A percentile compares a stretch with the other conserved stretches of the same genome.
Conservation (phyloP, 1,284 basidiomycete genomes). For the Trichosporon inkin region DNA sequence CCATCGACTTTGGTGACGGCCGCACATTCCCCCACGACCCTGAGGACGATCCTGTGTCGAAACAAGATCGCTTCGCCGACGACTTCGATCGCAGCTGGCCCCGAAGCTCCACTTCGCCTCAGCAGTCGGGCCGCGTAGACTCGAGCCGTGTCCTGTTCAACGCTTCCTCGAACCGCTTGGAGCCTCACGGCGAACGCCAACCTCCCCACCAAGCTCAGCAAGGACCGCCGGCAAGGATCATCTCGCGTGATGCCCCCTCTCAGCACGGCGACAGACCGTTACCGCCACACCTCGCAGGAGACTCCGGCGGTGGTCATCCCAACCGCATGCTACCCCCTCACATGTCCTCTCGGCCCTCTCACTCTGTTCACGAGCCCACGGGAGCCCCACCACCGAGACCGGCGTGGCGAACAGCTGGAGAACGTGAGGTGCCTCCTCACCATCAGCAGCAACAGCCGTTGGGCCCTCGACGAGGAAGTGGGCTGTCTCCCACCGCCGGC, state of each 20-base stretch:
- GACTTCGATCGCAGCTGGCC: constrained; percentile 94
- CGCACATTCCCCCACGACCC: constrained; percentile 58
- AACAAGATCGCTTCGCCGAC: constrained; percentile 55
- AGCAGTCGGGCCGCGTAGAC: constrained; percentile 14
- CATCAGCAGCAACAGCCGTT: not conserved
- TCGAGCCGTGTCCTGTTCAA: constrained; percentile 70
- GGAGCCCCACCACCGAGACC: constrained; percentile 13
- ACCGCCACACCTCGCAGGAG: constrained; percentile 24
- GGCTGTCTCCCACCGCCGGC: not conserved
- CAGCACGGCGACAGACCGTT: constrained; percentile 18
- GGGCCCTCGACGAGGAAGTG: not conserved
- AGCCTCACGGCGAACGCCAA: constrained; percentile 51
- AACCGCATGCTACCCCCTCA: constrained; percentile 40
- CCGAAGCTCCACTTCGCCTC: constrained; percentile 42
- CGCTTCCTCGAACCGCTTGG: constrained; percentile 76
- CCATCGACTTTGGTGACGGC: constrained; percentile 90
- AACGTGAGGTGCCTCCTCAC: constrained; percentile 56
- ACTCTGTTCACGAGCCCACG: constrained; percentile 13
- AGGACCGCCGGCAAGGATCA: constrained; percentile 44
- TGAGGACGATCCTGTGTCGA: constrained; percentile 38
- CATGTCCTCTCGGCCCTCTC: constrained; percentile 19
- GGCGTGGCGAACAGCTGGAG: constrained; percentile 39
- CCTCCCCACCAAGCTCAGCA: constrained; percentile 44
- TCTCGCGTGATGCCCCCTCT: constrained; percentile 32
- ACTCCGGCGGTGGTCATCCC: constrained; percentile 1